Base-by-base conservation (phyloP, 2,329 filamentous ascomycete species). In the Amylocarpus encephaloides region DNA sequence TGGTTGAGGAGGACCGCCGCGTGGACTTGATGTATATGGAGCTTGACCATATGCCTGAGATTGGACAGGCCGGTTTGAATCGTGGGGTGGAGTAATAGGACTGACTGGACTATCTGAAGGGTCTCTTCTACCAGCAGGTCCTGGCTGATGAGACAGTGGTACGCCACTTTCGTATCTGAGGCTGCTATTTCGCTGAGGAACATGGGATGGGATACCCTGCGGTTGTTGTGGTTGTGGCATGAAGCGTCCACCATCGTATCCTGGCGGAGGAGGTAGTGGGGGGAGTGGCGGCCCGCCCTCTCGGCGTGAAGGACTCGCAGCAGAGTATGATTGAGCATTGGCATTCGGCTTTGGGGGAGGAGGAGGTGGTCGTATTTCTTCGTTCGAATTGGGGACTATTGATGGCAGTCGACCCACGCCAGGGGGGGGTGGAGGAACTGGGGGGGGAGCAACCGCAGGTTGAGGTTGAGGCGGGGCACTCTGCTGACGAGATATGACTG, bases 401-500 rank as follows among this genome's bases (percentile, higher is more conserved):
- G 57, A 42, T 59, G 60, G 10, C 58, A 70, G 56, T 61, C 73
- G 68, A 41, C 85, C 82, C 51, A 85, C 71, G 60, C 85, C 83
- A 22, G 81, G 80, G 7, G 86, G 87, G 15, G 86, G 73, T 48
- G 86, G 86, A 52, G 86, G 86, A n/a, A 86, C 68, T 11, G 84
- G 82, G 30, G 86, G 85, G 43, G 83, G 81, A 50, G 73, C 71
- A 26, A 64, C 58, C 13, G 64, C 71, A 32, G 53, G 62, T 42
- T 65, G 67, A 34, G 57, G 62, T 50, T 59, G 66, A 18, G 68
- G 65, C n/a, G 69, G 62, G 60, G 66, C 48, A 54, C 71, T 72
- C 61, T 77, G 76, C 56, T 82, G 82, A 59, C 82, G 83, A 32
- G 90, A 82, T 53, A 93, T 82, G 3, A 97, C 88, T 0, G 93